A percentile compares a stretch with the other conserved stretches of the same genome.
These are phyloP conservation scores for Boletellus sp. DNA, from an alignment of 1,284 basidiomycete genomes.

Conservation along the genomic window DNA sequence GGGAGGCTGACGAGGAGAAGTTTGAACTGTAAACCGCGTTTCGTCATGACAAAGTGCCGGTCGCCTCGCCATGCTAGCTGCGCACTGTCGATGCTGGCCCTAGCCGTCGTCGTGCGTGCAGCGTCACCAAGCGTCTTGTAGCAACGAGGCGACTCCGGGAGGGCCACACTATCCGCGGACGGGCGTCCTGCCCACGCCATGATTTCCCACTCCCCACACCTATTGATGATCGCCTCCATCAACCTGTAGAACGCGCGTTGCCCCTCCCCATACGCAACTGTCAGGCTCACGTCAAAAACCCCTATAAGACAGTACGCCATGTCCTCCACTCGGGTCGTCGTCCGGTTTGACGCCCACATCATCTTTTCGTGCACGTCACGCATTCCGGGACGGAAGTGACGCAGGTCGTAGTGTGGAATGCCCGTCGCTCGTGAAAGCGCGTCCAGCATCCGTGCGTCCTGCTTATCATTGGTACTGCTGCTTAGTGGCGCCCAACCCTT, in stretches of 20 bases:
- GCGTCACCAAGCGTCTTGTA: slow-evolving; percentile 20
- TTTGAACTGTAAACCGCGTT: slow-evolving; percentile 31
- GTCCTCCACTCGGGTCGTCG: slow-evolving; percentile 32
- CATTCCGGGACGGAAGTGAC: slow-evolving; percentile 27
- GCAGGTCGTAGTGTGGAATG: slow-evolving; percentile 26
- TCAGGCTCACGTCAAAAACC: slow-evolving; percentile 31
- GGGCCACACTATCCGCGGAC: slow-evolving; percentile 28
- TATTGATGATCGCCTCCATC: slow-evolving; percentile 29
- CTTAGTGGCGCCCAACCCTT: slow-evolving; percentile 24
- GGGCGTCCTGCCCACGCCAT: slow-evolving; percentile 30
- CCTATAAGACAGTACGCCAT: slow-evolving; percentile 32
- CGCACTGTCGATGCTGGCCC: neutral
- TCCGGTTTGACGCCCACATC: slow-evolving; percentile 33
- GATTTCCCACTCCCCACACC: slow-evolving; percentile 33
- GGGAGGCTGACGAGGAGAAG: slow-evolving; percentile 25
- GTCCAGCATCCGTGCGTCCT: slow-evolving; percentile 23
- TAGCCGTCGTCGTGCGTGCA: neutral
- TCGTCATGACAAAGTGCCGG: slow-evolving; percentile 31
- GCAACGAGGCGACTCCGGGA: slow-evolving; percentile 30
- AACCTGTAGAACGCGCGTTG: slow-evolving; percentile 29
- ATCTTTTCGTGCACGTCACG: slow-evolving; percentile 29
- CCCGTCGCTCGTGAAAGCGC: slow-evolving; percentile 28
- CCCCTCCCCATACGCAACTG: slow-evolving; percentile 33
- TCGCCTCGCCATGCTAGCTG: slow-evolving; percentile 26
- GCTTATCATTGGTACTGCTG: slow-evolving; percentile 24